phyloP scores from a whole-genome alignment of 78 protist species.

The Planoprotostelium fungivorum region DNA sequence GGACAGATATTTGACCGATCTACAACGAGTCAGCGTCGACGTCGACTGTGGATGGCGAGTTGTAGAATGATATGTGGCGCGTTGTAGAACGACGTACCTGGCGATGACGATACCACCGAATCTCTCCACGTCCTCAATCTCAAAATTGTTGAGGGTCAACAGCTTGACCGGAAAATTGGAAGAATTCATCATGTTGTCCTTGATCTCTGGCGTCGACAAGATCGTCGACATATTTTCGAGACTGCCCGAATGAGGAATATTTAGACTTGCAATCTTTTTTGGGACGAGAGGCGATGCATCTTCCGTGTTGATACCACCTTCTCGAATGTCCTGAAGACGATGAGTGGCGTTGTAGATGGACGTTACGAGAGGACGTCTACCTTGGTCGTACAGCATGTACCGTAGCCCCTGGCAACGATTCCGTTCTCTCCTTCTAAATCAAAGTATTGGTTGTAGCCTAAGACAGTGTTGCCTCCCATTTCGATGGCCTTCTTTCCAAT shows the following conservation, averaged over 20 bases:
- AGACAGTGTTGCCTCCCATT: conserved; percentile 82
- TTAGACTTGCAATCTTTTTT: too few relatives aligned
- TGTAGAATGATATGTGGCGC: too few relatives aligned
- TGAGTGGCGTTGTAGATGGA: neutral
- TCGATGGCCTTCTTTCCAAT: conserved; percentile 73
- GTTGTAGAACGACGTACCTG: neutral
- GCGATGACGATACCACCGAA: conserved; percentile 55
- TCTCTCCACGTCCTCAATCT: conserved; percentile 16
- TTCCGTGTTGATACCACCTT: neutral
- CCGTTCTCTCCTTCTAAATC: conserved; percentile 84
- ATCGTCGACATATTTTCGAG: too few relatives aligned
- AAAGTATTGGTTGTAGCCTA: conserved; percentile 78
- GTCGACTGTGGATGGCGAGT: neutral
- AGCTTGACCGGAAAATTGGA: conserved; percentile 25
- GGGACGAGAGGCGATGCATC: neutral
- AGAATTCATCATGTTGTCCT: neutral
- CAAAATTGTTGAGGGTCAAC: conserved; percentile 39
- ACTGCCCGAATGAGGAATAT: too few relatives aligned
- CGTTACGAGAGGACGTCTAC: neutral
- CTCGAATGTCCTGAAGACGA: neutral
- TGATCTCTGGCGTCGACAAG: neutral
- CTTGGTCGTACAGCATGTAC: conserved; percentile 53
- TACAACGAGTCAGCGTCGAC: neutral
- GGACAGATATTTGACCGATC: neutral
- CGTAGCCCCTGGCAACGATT: conserved; percentile 87